Base-by-base conservation (phyloP, 2,329 filamentous ascomycete species). In the Paecilomyces niveus region DNA sequence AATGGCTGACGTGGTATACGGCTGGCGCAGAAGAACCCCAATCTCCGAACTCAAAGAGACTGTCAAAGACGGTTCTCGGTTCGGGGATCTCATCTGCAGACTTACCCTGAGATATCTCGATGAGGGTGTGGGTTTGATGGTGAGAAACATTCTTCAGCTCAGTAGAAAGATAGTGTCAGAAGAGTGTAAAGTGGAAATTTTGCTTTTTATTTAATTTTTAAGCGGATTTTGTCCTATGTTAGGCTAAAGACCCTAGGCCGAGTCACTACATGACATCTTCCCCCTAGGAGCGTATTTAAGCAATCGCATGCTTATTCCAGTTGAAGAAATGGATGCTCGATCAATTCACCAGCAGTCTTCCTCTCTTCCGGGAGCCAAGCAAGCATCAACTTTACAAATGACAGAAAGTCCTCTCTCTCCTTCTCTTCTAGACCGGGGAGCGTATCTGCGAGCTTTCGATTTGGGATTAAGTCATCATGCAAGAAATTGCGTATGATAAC, bases 1-100 rank as follows among this genome's bases (percentile, higher is more conserved):
- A 68, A 76, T 80, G 71, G 88, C 90, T 89, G 87, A 85, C 85
- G 85, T 90, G 91, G 88, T 96, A 96, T 86, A 96, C 89, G 86
- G 85, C 84, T 92, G 85, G 91, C 91, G 89, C 82, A 96, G 82
- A 96, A 56, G 50, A 35, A 54, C 26, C 22, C 32, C 49, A 51
- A 33, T 39, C 52, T 58, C 53, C 18, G 21, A 53, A 54, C 29
- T 15, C 50, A 39, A 35, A 57, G 53, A 59, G 22, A 54, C 24
- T 22, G 39, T 45, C 39, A 39, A 54, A 45, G 54, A 53, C 52
- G 55, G 57, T 61, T 61, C 57, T 11, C 50, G n/a, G 54, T 63
- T 62, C 62, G 33, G 67, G 15, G n/a, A 65, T 68, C 72, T 74
- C 67, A 65, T 71, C 74, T 74, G 74, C 74, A 76, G 74, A 76